A percentile compares a stretch with the other conserved stretches of the same genome.
Evolutionary conservation across 164 flowering plant species (phyloP).

Genomic region (Vitis cinerea): DNA sequence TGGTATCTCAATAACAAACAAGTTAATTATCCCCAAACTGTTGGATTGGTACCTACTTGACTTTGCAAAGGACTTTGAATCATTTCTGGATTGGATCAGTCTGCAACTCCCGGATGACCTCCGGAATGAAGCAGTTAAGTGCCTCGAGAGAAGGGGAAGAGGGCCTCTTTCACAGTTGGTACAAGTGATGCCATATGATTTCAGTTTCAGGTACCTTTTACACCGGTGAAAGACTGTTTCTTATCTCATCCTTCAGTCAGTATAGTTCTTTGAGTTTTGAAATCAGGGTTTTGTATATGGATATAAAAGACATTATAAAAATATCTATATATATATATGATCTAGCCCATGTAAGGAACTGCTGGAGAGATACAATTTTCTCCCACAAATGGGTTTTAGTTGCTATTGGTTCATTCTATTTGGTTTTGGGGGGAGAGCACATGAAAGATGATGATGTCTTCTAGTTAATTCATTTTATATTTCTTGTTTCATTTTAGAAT

Average conservation of each 20-base stretch:
- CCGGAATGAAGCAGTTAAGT: slow-evolving; percentile 30
- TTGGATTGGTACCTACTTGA: slow-evolving; percentile 43
- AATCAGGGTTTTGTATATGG: slow-evolving; percentile 2
- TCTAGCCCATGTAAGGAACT: neutral
- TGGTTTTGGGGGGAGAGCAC: neutral
- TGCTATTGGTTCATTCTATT: slow-evolving; percentile 1
- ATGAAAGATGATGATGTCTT: neutral
- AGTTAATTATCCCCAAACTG: slow-evolving; percentile 39
- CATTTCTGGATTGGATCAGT: slow-evolving; percentile 43
- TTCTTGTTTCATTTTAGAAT: neutral
- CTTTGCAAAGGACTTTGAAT: slow-evolving; percentile 46
- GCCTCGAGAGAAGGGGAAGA: slow-evolving; percentile 31
- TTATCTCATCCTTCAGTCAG: neutral
- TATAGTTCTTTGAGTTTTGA: slow-evolving; percentile 1
- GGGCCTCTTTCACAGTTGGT: slow-evolving; percentile 32
- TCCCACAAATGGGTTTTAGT: neutral
- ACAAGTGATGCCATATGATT: slow-evolving; percentile 47
- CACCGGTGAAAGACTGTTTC: slow-evolving; percentile 14
- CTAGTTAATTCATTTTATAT: neutral
- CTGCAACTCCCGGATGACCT: slow-evolving; percentile 36
- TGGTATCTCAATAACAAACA: slow-evolving; percentile 33
- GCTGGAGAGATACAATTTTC: neutral
- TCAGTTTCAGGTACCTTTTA: slow-evolving; percentile 56
- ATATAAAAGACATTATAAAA: neutral
- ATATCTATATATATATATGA: neutral